Conservation (phyloP, 2,329 filamentous ascomycete genomes). For the Colletotrichum sp. region DNA sequence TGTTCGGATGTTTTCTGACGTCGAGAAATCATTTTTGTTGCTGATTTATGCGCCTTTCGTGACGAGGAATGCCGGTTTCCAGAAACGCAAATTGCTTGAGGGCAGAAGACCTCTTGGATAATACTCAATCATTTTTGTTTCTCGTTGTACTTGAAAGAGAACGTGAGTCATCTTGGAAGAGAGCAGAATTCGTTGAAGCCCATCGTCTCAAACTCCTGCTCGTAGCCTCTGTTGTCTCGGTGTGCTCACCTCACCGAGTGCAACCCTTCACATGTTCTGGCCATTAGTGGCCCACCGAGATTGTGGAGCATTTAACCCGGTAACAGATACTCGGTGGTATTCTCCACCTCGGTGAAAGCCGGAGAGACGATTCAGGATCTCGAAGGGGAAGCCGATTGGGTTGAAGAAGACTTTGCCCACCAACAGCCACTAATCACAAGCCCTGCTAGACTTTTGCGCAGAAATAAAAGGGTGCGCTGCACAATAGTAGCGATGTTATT, state of each 20-base stretch:
- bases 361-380: neutral
- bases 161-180: neutral
- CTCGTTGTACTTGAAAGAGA: neutral
- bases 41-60: accelerated
- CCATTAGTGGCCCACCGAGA: neutral
- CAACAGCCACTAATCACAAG: neutral
- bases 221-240: too few species aligned
- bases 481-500: neutral
- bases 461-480: neutral
- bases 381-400: neutral
- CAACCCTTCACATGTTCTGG: neutral
- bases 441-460: accelerated
- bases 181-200: neutral
- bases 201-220: too few species aligned
- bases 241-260: neutral
- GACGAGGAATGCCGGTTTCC: accelerated
- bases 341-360: neutral
- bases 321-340: neutral
- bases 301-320: neutral
- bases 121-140: accelerated
- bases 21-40: neutral
- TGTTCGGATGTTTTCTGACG: accelerated
- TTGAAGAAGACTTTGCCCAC: neutral
- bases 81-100: neutral
- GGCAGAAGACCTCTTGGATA: neutral